Conservation (phyloP, 768 basidiomycete species). For the Termitomyces sp. region DNA sequence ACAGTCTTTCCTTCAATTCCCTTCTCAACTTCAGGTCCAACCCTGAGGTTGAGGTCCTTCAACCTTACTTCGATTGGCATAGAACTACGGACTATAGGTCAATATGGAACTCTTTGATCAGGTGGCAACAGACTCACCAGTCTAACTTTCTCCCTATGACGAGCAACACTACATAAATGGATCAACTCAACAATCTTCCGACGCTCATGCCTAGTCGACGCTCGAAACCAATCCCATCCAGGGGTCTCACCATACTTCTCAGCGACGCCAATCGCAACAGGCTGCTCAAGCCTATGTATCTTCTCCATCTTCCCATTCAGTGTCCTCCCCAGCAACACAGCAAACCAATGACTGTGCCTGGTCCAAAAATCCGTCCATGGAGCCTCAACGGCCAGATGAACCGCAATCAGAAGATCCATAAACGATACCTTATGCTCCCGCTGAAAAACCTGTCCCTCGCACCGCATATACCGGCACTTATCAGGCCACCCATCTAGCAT, state of each 20-base stretch:
- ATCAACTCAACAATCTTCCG: slow-evolving; percentile 4
- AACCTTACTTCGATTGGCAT: neutral
- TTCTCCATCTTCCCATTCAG: neutral
- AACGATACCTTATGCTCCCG: neutral
- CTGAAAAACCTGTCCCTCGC: neutral
- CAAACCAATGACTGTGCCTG: slow-evolving; percentile 3
- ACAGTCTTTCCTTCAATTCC: neutral
- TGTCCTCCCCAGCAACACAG: slow-evolving; percentile 1
- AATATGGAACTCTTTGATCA: neutral
- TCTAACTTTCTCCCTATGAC: neutral
- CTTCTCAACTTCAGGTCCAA: neutral
- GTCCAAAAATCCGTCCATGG: slow-evolving; percentile 1
- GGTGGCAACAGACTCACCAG: neutral
- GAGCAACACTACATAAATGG: neutral
- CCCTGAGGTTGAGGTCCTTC: neutral
- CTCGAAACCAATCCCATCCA: neutral
- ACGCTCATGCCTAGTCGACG: neutral
- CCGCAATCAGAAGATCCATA: neutral
- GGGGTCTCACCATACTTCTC: neutral
- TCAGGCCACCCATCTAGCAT: slow-evolving; percentile 2
- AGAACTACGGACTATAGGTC: neutral
- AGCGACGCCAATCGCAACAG: neutral
- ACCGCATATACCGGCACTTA: neutral
- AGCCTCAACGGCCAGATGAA: neutral
- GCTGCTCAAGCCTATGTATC: neutral